phyloP scores from a whole-genome alignment of 2,329 filamentous ascomycete species.

The Monilinia vaccinii-corymbosi region DNA sequence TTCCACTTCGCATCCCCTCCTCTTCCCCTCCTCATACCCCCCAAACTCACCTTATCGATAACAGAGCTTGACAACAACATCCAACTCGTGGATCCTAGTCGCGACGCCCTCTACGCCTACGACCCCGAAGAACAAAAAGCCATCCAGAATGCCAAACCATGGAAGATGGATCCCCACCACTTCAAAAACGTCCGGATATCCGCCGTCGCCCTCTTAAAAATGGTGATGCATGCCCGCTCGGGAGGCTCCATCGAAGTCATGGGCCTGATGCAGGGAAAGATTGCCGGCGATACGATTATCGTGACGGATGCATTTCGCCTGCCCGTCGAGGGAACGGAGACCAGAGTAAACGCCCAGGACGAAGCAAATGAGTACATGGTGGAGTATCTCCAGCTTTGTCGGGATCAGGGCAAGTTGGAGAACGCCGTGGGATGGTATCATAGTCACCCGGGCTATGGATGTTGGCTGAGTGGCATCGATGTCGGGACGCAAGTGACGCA shows the following conservation, averaged over 20 bases:
- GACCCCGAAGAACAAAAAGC: slow-evolving; percentile 58
- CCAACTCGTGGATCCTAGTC: slow-evolving; percentile 72
- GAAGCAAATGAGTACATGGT: slow-evolving; percentile 98
- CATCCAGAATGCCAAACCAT: slow-evolving; percentile 58
- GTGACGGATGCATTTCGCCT: slow-evolving; percentile 91
- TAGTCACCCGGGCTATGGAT: slow-evolving; percentile 93
- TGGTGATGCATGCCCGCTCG: slow-evolving; percentile 98
- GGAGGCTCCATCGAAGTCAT: slow-evolving; percentile 90
- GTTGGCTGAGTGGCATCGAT: slow-evolving; percentile 95
- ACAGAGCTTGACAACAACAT: slow-evolving; percentile 82
- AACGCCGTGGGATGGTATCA: slow-evolving; percentile 99
- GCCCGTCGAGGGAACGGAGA: slow-evolving; percentile 97
- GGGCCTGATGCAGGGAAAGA: slow-evolving; percentile 96
- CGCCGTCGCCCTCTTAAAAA: slow-evolving; percentile 89
- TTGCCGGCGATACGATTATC: slow-evolving; percentile 74
- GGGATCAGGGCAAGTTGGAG: slow-evolving; percentile 71
- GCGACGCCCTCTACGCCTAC: slow-evolving; percentile 89
- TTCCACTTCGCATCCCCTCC: slow-evolving; percentile 4
- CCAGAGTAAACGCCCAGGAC: slow-evolving; percentile 87
- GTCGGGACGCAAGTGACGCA: slow-evolving; percentile 80
- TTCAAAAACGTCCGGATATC: slow-evolving; percentile 93
- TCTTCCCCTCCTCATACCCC: background rate
- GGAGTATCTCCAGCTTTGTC: slow-evolving; percentile 66
- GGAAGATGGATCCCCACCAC: slow-evolving; percentile 70
- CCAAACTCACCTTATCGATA: slow-evolving; percentile 24